These are phyloP conservation scores for Astragalus glycyphyllos DNA, from an alignment of 306 rosid species.

Conservation along the genomic window DNA sequence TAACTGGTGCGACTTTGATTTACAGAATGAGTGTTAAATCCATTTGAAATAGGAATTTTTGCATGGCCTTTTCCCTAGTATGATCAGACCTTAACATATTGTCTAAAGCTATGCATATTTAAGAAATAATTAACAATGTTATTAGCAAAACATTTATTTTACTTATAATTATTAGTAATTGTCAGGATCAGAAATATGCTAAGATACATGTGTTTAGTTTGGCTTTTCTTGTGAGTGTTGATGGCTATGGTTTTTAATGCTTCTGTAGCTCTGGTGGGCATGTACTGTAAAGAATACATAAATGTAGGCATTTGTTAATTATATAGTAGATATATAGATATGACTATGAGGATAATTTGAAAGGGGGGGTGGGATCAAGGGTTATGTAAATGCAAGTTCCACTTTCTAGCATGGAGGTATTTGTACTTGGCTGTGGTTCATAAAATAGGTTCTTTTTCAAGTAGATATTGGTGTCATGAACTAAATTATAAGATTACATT, in stretches of 20 bases:
- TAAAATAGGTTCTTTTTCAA: neutral
- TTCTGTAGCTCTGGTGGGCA: slow-evolving; percentile 5
- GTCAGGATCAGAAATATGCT: slow-evolving; percentile 22
- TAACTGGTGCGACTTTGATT: neutral
- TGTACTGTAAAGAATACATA: slow-evolving; percentile 14
- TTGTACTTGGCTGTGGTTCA: slow-evolving; percentile 5
- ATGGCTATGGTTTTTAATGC: slow-evolving; percentile 21
- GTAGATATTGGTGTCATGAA: slow-evolving; percentile 2
- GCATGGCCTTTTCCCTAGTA: neutral
- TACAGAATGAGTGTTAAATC: slow-evolving; percentile 14
- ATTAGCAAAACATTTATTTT: slow-evolving; percentile 21
- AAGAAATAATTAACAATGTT: neutral
- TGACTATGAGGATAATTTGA: slow-evolving; percentile 10
- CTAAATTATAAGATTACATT: slow-evolving; percentile 16
- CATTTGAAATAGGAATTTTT: neutral
- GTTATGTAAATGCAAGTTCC: neutral
- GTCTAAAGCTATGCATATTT: slow-evolving; percentile 13
- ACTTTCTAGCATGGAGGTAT: neutral
- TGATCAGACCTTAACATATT: neutral
- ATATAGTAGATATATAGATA: neutral
- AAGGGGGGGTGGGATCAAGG: neutral
- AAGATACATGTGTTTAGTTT: neutral
- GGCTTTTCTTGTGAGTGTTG: slow-evolving; percentile 20
- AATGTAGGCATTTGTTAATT: slow-evolving; percentile 5
- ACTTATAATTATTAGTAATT: slow-evolving; percentile 4